phyloP scores from a whole-genome alignment of 2,329 filamentous ascomycete species.

The Cladosporium phlei region DNA sequence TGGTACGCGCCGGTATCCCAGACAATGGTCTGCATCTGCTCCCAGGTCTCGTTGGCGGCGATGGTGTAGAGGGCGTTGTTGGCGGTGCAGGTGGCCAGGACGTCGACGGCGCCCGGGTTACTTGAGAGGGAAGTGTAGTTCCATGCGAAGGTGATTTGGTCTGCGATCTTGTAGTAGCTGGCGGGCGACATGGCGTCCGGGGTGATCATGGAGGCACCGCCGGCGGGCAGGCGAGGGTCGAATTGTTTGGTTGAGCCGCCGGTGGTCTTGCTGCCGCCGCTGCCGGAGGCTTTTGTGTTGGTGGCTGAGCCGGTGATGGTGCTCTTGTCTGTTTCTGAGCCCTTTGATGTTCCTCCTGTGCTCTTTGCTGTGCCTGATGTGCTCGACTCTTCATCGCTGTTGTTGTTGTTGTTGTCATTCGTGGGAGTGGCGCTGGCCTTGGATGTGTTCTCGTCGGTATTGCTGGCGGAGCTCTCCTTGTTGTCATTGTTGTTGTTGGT shows the following conservation, averaged over 20 bases:
- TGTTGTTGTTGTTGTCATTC: conserved; percentile 20
- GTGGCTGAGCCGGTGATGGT: conserved; percentile 15
- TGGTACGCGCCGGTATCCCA: conserved; percentile 59
- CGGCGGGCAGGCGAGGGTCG: conserved; percentile 51
- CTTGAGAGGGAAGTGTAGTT: conserved; percentile 62
- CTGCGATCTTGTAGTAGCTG: conserved; percentile 59
- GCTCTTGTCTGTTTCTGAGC: conserved; percentile 18
- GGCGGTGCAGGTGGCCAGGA: conserved; percentile 56
- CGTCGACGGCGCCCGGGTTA: conserved; percentile 56
- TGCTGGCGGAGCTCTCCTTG: conserved; percentile 13
- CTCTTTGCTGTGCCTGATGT: conserved; percentile 13
- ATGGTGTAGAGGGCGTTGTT: conserved; percentile 60
- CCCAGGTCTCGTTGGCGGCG: conserved; percentile 53
- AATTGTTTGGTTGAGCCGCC: conserved; percentile 37
- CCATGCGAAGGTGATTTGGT: conserved; percentile 61
- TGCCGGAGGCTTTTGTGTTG: conserved; percentile 8
- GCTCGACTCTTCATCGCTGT: conserved; percentile 8
- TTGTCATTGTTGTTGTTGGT: too few relatives aligned
- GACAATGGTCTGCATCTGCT: conserved; percentile 28
- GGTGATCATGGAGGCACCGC: conserved; percentile 59
- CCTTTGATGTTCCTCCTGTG: conserved; percentile 14
- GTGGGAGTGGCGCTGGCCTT: conserved; percentile 12
- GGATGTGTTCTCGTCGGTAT: not conserved
- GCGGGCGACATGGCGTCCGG: conserved; percentile 47
- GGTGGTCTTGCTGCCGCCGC: conserved; percentile 1